Evolutionary conservation across 208 protist species (phyloP).

Genomic region (Herpetomonas tarakana): DNA sequence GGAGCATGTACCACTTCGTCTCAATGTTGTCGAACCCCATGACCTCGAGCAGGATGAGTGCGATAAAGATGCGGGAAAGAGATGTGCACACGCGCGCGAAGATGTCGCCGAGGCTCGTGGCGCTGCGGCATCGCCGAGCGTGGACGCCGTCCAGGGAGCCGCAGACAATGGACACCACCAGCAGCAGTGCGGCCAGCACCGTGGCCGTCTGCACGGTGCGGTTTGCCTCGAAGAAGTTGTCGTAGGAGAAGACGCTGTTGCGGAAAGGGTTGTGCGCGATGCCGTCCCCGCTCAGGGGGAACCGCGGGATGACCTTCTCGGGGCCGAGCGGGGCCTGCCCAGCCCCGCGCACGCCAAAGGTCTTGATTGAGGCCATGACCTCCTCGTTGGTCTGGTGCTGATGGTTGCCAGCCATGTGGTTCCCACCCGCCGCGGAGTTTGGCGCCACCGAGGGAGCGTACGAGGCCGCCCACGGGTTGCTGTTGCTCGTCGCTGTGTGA

Average conservation of each 20-base stretch:
- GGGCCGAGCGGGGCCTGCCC: conserved; percentile 25
- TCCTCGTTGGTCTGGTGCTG: neutral
- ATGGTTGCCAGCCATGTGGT: neutral
- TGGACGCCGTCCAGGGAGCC: conserved; percentile 82
- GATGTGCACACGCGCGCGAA: conserved; percentile 79
- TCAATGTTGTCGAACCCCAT: conserved; percentile 53
- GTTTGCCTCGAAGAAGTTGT: conserved; percentile 46
- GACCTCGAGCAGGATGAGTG: conserved; percentile 73
- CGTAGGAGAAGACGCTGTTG: conserved; percentile 13
- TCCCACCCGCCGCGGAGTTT: neutral
- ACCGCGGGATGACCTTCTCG: conserved; percentile 1
- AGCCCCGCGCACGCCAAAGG: conserved; percentile 38
- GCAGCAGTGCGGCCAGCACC: conserved; percentile 53
- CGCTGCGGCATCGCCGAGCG: conserved; percentile 67
- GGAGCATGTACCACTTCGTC: conserved; percentile 76
- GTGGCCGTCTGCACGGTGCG: conserved; percentile 55
- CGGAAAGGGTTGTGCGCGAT: neutral
- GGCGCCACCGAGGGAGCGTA: neutral
- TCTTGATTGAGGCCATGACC: conserved; percentile 33
- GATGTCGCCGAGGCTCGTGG: conserved; percentile 85
- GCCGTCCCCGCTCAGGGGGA: neutral
- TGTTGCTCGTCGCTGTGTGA: conserved; percentile 4
- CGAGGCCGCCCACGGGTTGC: neutral
- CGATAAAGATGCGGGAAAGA: conserved; percentile 78
- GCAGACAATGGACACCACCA: conserved; percentile 63